phyloP scores from a whole-genome alignment of 805 yeast species.

The Yarrowia sp. region DNA sequence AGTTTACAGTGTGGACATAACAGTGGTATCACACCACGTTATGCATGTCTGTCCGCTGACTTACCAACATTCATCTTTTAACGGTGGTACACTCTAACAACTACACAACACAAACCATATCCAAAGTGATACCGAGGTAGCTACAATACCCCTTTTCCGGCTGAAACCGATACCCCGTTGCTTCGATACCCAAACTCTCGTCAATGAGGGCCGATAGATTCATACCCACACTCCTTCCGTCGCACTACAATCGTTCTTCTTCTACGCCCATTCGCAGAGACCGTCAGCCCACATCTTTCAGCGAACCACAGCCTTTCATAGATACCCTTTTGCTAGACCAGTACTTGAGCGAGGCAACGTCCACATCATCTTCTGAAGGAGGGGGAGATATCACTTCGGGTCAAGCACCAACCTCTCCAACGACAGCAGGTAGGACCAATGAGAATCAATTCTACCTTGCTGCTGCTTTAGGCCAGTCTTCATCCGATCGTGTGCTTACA shows the following conservation, averaged over 20 bases:
- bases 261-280: background rate
- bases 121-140: background rate
- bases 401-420: background rate
- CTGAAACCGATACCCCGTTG: background rate
- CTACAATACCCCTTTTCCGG: background rate
- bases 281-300: background rate
- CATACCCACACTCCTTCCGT: slow-evolving; percentile 13
- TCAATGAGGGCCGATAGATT: slow-evolving; percentile 23
- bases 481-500: background rate
- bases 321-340: slow-evolving; percentile 18
- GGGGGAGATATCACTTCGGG: slow-evolving; percentile 11
- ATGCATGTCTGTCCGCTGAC: no score
- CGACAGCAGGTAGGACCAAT: background rate
- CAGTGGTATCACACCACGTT: no score
- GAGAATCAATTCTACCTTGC: slow-evolving; percentile 3
- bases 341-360: background rate
- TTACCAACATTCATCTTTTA: no score
- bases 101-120: background rate
- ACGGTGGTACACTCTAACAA: background rate
- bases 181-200: background rate
- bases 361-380: slow-evolving; percentile 10
- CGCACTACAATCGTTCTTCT: slow-evolving; percentile 11
- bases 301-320: slow-evolving; percentile 11
- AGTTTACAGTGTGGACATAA: no score
- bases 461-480: slow-evolving; percentile 1